These are phyloP conservation scores for Globisporangium megalacanthum DNA, from an alignment of 352 stramenopile genomes.

Conservation along the genomic window DNA sequence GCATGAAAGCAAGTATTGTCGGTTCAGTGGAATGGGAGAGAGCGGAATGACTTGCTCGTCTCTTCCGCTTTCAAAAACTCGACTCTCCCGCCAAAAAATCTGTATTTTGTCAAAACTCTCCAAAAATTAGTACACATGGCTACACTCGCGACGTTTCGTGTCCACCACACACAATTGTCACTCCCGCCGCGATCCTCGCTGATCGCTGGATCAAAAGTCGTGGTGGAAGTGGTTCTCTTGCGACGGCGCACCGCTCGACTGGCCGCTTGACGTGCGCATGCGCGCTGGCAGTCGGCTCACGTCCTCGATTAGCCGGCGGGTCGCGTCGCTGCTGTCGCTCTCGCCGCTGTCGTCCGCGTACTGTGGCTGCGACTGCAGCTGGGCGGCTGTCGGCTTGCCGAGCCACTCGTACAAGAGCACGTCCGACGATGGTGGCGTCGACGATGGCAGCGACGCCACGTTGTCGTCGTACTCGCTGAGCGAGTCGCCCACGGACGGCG, in stretches of 20 bases:
- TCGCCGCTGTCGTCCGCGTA: constrained; percentile 21
- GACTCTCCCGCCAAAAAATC: too few species aligned
- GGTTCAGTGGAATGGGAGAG: neutral
- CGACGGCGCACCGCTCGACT: constrained; percentile 44
- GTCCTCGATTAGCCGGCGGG: constrained; percentile 54
- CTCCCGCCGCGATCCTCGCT: too few species aligned
- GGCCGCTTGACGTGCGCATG: constrained; percentile 45
- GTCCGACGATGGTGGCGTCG: neutral
- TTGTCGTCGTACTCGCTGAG: constrained; percentile 11
- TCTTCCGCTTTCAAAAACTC: too few species aligned
- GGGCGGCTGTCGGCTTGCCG: constrained; percentile 3
- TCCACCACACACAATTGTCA: neutral
- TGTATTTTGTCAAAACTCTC: too few species aligned
- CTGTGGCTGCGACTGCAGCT: neutral
- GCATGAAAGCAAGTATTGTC: neutral
- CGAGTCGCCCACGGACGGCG: constrained; percentile 4
- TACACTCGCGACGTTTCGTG: neutral
- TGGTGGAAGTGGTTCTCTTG: constrained; percentile 30
- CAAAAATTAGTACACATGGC: too few species aligned
- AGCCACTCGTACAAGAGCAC: constrained; percentile 1
- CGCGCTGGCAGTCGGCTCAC: constrained; percentile 36
- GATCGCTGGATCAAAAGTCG: constrained; percentile 26
- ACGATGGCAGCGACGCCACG: constrained; percentile 11
- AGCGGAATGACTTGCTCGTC: too few species aligned
- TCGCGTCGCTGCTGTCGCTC: constrained; percentile 27